Evolutionary conservation across 495 filamentous ascomycete species (phyloP).

Genomic region (Neohortaea acidophila): DNA sequence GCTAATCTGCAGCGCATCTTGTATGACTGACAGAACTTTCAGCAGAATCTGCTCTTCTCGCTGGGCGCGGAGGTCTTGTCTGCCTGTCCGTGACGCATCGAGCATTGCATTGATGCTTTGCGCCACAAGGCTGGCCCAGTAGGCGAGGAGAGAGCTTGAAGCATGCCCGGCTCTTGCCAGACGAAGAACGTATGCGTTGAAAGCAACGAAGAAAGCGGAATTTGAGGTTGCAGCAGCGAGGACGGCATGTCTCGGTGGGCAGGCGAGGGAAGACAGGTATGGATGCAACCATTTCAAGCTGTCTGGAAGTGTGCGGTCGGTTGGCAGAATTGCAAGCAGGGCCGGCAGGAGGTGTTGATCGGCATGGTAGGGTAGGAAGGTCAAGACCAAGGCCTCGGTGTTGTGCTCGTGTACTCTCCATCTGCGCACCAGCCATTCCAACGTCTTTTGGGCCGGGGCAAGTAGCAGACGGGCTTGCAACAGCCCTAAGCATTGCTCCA

Average conservation of each 20-base stretch:
- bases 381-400: conserved; percentile 58
- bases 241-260: conserved; percentile 62
- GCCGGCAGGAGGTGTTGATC: conserved; percentile 58
- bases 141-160: conserved; percentile 60
- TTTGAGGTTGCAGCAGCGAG: conserved; percentile 66
- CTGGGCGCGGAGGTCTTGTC: conserved; percentile 35
- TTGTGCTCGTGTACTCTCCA: conserved; percentile 93
- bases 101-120: conserved; percentile 70
- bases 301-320: conserved; percentile 46
- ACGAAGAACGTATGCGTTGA: conserved; percentile 62
- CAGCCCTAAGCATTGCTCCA: conserved; percentile 69
- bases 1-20: conserved; percentile 57
- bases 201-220: conserved; percentile 45
- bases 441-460: conserved; percentile 69
- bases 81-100: conserved; percentile 55
- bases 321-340: conserved; percentile 67
- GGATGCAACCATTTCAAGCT: conserved; percentile 75
- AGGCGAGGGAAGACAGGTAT: conserved; percentile 57
- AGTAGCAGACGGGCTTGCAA: conserved; percentile 61
- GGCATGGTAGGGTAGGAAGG: conserved; percentile 83
- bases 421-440: conserved; percentile 86
- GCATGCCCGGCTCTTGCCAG: conserved; percentile 51
- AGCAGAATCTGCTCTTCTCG: conserved; percentile 60
- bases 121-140: conserved; percentile 73
- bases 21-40: conserved; percentile 57